phyloP scores from a whole-genome alignment of 306 rosid species.

The Medicago lupulina region DNA sequence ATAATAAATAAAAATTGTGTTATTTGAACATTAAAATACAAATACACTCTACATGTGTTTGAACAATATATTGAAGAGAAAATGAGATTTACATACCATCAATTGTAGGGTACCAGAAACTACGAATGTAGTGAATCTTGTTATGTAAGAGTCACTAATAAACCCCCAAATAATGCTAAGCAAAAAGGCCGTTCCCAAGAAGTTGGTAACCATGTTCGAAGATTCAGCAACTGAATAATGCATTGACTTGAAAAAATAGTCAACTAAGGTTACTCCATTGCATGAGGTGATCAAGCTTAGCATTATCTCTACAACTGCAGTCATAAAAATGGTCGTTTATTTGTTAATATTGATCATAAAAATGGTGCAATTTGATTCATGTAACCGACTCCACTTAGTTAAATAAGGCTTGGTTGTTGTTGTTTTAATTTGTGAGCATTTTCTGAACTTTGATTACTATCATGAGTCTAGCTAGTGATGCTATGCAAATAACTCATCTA shows the following conservation, averaged over 20 bases:
- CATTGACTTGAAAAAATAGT: slow-evolving; percentile 43
- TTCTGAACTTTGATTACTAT: too few species aligned
- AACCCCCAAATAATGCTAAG: slow-evolving; percentile 53
- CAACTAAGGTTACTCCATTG: slow-evolving; percentile 45
- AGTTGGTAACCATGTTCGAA: slow-evolving; percentile 56
- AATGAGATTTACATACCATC: slow-evolving; percentile 17
- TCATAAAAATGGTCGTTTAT: neutral
- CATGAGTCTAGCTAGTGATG: too few species aligned
- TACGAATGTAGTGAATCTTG: slow-evolving; percentile 49
- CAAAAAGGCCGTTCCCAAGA: slow-evolving; percentile 46
- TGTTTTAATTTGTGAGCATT: too few species aligned
- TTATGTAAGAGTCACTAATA: slow-evolving; percentile 49
- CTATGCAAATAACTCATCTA: too few species aligned
- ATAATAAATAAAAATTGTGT: too few species aligned
- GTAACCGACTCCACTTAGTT: too few species aligned
- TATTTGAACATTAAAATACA: too few species aligned
- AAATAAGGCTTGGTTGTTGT: too few species aligned
- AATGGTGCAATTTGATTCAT: too few species aligned
- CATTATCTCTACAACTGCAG: slow-evolving; percentile 46
- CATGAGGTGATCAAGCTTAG: slow-evolving; percentile 39
- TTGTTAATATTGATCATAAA: neutral
- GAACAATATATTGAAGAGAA: neutral
- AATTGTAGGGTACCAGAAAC: slow-evolving; percentile 28
- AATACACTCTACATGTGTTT: neutral
- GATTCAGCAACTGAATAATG: slow-evolving; percentile 49